Percentiles rank a stretch among this genome's conserved stretches.
These are phyloP conservation scores for Aspergillus puulaauensis DNA, from an alignment of 2,329 filamentous ascomycete species.

Conservation along the genomic window DNA sequence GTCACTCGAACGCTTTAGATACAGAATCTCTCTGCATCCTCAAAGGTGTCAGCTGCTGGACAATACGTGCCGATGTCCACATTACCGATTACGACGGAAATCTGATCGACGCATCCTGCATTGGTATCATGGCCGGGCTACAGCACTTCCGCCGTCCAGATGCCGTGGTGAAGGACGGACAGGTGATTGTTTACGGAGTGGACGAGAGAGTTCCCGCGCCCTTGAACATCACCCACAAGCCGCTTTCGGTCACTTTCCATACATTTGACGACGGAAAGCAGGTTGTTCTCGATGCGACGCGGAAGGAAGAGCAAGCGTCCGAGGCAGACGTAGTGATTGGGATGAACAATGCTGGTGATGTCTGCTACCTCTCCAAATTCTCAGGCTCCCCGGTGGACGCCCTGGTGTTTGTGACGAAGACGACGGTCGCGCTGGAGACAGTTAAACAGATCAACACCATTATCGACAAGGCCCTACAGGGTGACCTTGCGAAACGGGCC, in stretches of 20 bases:
- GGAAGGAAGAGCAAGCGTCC: conserved; percentile 53
- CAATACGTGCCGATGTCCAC: conserved; percentile 86
- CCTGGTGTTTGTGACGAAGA: conserved; percentile 72
- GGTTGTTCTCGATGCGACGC: conserved; percentile 47
- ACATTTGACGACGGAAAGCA: conserved; percentile 62
- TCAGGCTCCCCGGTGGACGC: conserved; percentile 83
- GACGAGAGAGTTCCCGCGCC: conserved; percentile 88
- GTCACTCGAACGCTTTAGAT: conserved; percentile 86
- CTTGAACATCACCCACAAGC: conserved; percentile 86
- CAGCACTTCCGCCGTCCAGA: conserved; percentile 91
- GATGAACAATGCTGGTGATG: conserved; percentile 83
- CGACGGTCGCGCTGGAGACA: conserved; percentile 71
- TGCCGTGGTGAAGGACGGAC: conserved; percentile 79
- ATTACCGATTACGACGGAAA: conserved; percentile 89
- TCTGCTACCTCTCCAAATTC: conserved; percentile 88
- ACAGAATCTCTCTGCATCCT: conserved; percentile 94
- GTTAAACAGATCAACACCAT: conserved; percentile 76
- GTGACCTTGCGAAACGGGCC: conserved; percentile 64
- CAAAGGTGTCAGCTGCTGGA: conserved; percentile 88
- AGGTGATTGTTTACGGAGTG: conserved; percentile 77
- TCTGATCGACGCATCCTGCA: conserved; percentile 79
- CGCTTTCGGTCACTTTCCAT: conserved; percentile 86
- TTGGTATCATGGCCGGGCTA: conserved; percentile 83
- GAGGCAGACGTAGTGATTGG: conserved; percentile 74
- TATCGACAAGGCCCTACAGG: conserved; percentile 70